Base-by-base conservation (phyloP, 169 alveolate species). In the Plasmodium yoelii region DNA sequence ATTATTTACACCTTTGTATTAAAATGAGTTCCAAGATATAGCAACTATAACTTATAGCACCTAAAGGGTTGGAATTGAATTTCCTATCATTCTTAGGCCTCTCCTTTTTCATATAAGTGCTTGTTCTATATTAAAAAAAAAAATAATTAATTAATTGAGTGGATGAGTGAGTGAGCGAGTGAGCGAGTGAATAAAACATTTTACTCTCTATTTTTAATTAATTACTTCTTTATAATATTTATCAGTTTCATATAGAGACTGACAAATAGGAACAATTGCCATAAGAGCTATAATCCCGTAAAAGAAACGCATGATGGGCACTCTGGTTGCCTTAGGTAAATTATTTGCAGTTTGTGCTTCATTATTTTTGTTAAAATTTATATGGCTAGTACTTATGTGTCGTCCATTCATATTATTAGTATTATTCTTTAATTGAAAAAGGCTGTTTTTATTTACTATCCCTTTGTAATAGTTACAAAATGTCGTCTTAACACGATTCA, bases 241-340 rank as follows among this genome's bases (percentile, higher is more conserved):
- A 39, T 84, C 63, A 15, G 91, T 84, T 61, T 84, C 91, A 57
- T 84, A 84, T 12, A 84, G 86, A 2, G 91, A 68, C 87, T 84
- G 91, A 26, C 72, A 47, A 56, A 84, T 84, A 3, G 91, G 91
- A 64, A 84, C 71, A 69, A n/a, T 44, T 5, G 91, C 82, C 91
- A 84, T 84, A 7, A 84, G 26, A 53, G 60, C 19, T 19, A 84
- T 84, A 18, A 57, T 12, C 15, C 91, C 91, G 10, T 84, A 84
- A 39, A 84, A 69, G 51, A 34, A 46, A 3, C 57, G 59, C 91
- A 84, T 84, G 42, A 84, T 84, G 15, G 91, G 91, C 56, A 84
- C 28, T 15, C 91, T 70, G 5, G 42, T 51, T 22, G 84, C 91
- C 39, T 84, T 84, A 7, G 91, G 91, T 49, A 24, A 15, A 61